phyloP scores from a whole-genome alignment of 179 eudicot species.

The Heliamphora pulchella region DNA sequence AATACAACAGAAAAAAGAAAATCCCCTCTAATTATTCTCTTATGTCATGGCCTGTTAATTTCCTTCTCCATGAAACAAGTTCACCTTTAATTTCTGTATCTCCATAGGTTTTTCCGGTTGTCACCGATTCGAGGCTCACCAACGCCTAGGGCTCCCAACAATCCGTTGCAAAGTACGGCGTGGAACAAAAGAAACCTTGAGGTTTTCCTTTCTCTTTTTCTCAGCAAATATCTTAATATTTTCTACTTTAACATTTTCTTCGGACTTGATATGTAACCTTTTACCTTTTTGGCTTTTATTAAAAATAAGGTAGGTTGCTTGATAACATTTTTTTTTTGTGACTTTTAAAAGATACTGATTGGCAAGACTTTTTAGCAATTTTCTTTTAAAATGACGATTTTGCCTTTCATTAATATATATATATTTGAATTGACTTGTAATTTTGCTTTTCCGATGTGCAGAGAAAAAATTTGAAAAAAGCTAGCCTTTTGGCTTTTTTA shows the following conservation, averaged over 20 bases:
- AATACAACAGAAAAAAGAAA: neutral
- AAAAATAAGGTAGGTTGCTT: too few relatives aligned
- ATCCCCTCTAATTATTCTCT: neutral
- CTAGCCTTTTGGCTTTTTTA: neutral
- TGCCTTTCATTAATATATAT: too few relatives aligned
- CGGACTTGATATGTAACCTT: too few relatives aligned
- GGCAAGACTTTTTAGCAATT: neutral
- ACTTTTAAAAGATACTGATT: too few relatives aligned
- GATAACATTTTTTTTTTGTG: too few relatives aligned
- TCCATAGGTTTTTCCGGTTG: slow-evolving; percentile 88
- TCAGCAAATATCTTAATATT: too few relatives aligned
- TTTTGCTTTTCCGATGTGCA: too few relatives aligned
- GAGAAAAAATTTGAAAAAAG: too few relatives aligned
- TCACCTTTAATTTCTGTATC: neutral
- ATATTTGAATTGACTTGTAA: too few relatives aligned
- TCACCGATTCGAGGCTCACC: slow-evolving; percentile 95
- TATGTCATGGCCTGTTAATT: neutral
- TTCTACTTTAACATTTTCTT: too few relatives aligned
- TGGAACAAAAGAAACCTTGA: slow-evolving; percentile 87
- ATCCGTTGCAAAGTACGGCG: slow-evolving; percentile 90
- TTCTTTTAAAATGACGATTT: neutral
- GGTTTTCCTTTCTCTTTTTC: slow-evolving; percentile 28
- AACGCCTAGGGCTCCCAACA: slow-evolving; percentile 78
- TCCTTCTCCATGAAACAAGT: neutral
- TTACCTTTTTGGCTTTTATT: too few relatives aligned